Conservation (phyloP, 805 yeast genomes). For the Zygotorulaspora chibaensis region DNA sequence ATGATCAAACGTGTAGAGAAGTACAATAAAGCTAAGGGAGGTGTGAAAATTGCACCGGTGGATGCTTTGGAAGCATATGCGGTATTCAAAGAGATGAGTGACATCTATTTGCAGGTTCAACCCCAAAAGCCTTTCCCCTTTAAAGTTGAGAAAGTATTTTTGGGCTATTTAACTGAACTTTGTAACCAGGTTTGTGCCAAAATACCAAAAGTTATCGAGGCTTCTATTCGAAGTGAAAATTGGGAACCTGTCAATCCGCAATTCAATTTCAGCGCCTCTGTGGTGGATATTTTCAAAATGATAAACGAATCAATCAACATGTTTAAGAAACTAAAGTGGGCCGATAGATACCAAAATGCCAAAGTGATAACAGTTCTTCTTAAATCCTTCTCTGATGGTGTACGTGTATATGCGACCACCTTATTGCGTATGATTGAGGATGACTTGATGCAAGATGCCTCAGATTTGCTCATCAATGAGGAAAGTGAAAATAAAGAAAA, state of each 20-base stretch:
- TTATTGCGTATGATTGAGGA: constrained; percentile 36
- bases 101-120: constrained; percentile 47
- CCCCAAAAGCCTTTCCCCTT: constrained; percentile 43
- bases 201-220: constrained; percentile 45
- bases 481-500: constrained; percentile 16
- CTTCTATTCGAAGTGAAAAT: constrained; percentile 54
- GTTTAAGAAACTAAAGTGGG: constrained; percentile 64
- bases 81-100: constrained; percentile 49
- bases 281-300: constrained; percentile 61
- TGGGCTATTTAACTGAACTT: constrained; percentile 41
- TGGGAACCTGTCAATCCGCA: constrained; percentile 50
- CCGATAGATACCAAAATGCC: constrained; percentile 57
- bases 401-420: constrained; percentile 46
- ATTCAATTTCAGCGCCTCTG: constrained; percentile 52
- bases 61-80: constrained; percentile 58
- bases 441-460: constrained; percentile 35
- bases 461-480: constrained; percentile 8
- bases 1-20: constrained; percentile 49
- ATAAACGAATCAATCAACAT: constrained; percentile 54
- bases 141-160: constrained; percentile 54
- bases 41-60: constrained; percentile 41
- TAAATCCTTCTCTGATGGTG: constrained; percentile 58
- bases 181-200: constrained; percentile 43
- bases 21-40: constrained; percentile 31
- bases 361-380: constrained; percentile 55